Evolutionary conservation across 495 filamentous ascomycete species (phyloP), one percentile per base, ranked within the genome.

Genomic region (Xanthoparmelia taractica): DNA sequence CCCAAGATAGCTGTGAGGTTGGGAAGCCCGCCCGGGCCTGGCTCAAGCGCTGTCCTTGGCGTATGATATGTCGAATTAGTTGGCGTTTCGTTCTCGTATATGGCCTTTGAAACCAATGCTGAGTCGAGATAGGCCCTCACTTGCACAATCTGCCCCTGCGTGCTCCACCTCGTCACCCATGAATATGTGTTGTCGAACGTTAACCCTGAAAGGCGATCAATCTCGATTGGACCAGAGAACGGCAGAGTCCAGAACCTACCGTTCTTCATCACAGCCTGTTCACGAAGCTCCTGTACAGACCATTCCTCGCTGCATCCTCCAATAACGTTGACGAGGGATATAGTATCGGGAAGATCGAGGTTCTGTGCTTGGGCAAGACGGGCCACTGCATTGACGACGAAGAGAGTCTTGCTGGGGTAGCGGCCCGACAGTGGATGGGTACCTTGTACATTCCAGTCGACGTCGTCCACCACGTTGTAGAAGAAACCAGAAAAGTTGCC

Each of bases 261-360:
- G 38, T 60, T 60, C 25, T 60, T 48, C 40, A 23, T 29, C 23
- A 50, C 25, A 3, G 37, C 58, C 43, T 15, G 40, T 31, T 25
- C 40, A 17, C 38, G 58, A 12, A 60, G 23, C 25, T 60, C 58
- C 25, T 60, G 2, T 18, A 38, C 59, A 4, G 23, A 31, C 59
- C 45, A 61, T n/a, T 61, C 59, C 43, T 61, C 43, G 12, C 50
- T 41, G 25, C 59, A 25, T 17, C 59, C 59, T 18, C 59, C 59
- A n/a, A 54, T 37, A 23, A 61, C 34, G 23, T 61, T 13, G 11
- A 54, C 27, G 29, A 61, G 25, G 4, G 38, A 3, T 5, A 60
- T 23, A 4, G 1, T 34, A 50, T 41, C 40, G 6, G 58, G 40
- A 18, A 25, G 12, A 23, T 47, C 45, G 58, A 48, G 31, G 29